Evolutionary conservation across 2,329 filamentous ascomycete genomes (phyloP), one percentile per base, ranked within the genome.

Genomic region (Penicillium decumbens): DNA sequence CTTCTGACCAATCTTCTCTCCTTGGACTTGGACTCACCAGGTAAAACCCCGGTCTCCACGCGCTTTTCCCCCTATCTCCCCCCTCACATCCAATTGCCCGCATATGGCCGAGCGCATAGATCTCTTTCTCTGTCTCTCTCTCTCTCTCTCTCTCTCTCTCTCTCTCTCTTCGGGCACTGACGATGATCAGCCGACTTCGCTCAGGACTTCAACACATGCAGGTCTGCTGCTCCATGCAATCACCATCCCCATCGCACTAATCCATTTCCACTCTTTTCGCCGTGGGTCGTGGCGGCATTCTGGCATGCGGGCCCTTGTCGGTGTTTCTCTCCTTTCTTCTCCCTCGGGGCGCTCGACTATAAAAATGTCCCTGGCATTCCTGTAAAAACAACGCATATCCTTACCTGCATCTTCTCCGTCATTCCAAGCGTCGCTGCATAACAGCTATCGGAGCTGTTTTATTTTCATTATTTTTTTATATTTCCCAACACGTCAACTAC

Each of bases 301-400:
- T 56, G 56, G 58, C 54, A 60, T 62, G 58, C 53, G 58, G 56
- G 53, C 30, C 53, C 46, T 35, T 9, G 27, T 28, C 27, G 27
- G 8, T 8, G 6, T 3, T 28, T 40, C 32, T 44, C 43, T 47
- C 41, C 46, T 37, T 23, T 41, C 27, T 44, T 44, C 49, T 39
- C 38, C 46, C 45, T 47, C 60, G 60, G 55, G 47, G 38, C 45
- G 15, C 47, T 61, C 43, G 47, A 55, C 50, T 63, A 63, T 64
- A 60, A 58, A 66, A 61, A 54, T 56, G 49, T 56, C 46, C 45
- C 56, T 58, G 45, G 45, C 59, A 67, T 67, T 64, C 65, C 56
- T 30, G 54, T 60, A 53, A 59, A 58, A 64, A 68, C 51, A 57
- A 56, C 45, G 54, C 32, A 44, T 50, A 60, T 61, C 57, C 35